Base-by-base conservation (phyloP, 1,284 basidiomycete genomes). In the Vanrija sp. region DNA sequence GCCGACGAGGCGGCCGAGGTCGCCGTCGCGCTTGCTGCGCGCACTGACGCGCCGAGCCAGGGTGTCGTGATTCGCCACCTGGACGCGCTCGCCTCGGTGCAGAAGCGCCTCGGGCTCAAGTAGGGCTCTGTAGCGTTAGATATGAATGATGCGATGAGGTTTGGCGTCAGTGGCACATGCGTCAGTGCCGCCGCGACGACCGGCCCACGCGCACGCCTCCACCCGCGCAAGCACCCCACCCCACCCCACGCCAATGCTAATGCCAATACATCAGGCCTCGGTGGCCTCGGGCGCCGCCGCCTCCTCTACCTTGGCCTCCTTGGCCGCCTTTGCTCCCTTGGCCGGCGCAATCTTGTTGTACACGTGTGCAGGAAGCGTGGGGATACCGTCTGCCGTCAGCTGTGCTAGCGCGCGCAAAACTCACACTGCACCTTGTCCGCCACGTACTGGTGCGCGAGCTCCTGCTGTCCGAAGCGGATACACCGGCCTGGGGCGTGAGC, bases 391-490 rank as follows among this genome's bases (percentile, higher is more conserved):
- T 40, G 38, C 18, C 7, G 38, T 40, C 38, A 40, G 38, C 38
- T 16, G 28, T 3, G 28, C 10, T 6, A 28, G 28, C 28, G 10
- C 28, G 28, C 43, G 26, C 21, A 6, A 29, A 12, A 58, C 56
- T 51, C 26, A 62, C 60, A 62, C 38, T 54, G 46, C 52, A 58
- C 43, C 43, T 43, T 43, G 57, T 62, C 47, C 6, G 21, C 10
- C 25, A 34, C 44, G 47, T 52, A 59, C 46, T 52, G 46, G 23
- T 57, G 42, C 10, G 61, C 61, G n/a, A 62, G 51, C 40, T 62
- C 61, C 18, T 55, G 46, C 34, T 57, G 54, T 8, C 55, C 57
- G 23, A 62, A 55, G 52, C 57, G 57, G 52, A 62, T 52, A 50
- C 61, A 62, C 26, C 61, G 61, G 26, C 61, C 58, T 60, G 49